Percentiles rank a stretch among this genome's conserved stretches.
phyloP scores from a whole-genome alignment of 2,329 filamentous ascomycete species.

The Exserohilum rostratum region DNA sequence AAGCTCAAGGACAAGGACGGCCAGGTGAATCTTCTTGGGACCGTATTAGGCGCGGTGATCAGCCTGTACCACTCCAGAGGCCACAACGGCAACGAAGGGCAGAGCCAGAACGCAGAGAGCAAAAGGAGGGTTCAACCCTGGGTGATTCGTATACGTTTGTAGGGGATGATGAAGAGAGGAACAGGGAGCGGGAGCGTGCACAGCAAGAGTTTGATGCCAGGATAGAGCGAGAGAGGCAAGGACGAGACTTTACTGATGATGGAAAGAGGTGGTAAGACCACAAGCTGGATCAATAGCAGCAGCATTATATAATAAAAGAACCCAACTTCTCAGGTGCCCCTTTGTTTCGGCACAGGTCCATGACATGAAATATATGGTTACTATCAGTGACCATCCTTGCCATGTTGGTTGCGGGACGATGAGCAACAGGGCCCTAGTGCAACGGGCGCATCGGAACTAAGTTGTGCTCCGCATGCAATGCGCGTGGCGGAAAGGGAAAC shows the following conservation, averaged over 20 bases:
- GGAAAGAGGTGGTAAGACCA: slow-evolving; percentile 37
- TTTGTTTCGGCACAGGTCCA: too few species aligned
- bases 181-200: slow-evolving; percentile 52
- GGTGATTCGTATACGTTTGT: slow-evolving; percentile 56
- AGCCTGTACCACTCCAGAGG: slow-evolving; percentile 20
- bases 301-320: neutral
- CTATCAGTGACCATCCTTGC: too few species aligned
- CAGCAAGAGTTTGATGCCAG: slow-evolving; percentile 59
- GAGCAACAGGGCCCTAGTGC: neutral
- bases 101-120: slow-evolving; percentile 29
- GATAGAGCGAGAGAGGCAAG: slow-evolving; percentile 57
- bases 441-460: slow-evolving; percentile 1
- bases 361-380: too few species aligned
- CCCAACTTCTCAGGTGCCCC: too few species aligned
- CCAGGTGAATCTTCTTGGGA: slow-evolving; percentile 53
- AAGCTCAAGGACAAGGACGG: slow-evolving; percentile 20
- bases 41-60: slow-evolving; percentile 47
- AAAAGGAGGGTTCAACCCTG: slow-evolving; percentile 39
- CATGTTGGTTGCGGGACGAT: neutral
- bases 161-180: slow-evolving; percentile 51
- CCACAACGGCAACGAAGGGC: slow-evolving; percentile 21
- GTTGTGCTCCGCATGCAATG: neutral
- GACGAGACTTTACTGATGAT: slow-evolving; percentile 49
- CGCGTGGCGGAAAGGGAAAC: too few species aligned
- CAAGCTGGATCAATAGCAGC: neutral